Base-by-base conservation (phyloP, 306 rosid species). In the Lathyrus sativus region DNA sequence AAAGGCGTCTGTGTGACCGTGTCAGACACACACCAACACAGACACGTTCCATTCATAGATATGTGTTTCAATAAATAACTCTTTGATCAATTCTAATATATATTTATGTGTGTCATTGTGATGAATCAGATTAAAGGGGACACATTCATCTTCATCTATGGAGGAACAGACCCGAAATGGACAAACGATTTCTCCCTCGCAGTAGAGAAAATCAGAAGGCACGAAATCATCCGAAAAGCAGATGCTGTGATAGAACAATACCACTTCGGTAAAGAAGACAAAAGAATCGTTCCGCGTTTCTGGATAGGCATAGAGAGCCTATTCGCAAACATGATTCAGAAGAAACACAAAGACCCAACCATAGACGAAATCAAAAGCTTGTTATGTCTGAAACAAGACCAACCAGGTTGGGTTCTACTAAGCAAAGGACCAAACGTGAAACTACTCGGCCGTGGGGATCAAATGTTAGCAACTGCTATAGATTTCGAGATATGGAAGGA, bases 371-470 rank as follows among this genome's bases (percentile, higher is more conserved):
- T 77, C 9, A 68, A 76, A 65, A 70, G 62, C 58, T 17, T 81
- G 53, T 74, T 81, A 0, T 45, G 74, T 57, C 79, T 77, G 0
- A 74, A 78, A 8, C 79, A 64, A 2, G 67, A 76, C 10, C 62
- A n/a, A 2, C 42, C 64, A 0, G 79, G 85, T 1, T 77, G 85
- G 85, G 82, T 73, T 11, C 76, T 81, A 3, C 61, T 81, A 0
- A 81, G 85, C 43, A 81, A 81, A 69, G 85, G 85, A 4, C 64
- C 82, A 0, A 81, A 81, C 19, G 77, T 81, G 33, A 81, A 73
- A 59, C 51, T 77, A 0, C 33, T 81, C 1, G 81, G 76, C 0
- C 62, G 53, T 18, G 82, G 74, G 2, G 77, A 73, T 0, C 65
- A 46, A 1, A 69, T 73, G 66, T 1, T 56, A 7, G 44, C 62